Evolutionary conservation across 192 early-diverging fungal genomes (phyloP).

Genomic region (Gamsiella multidivaricata): DNA sequence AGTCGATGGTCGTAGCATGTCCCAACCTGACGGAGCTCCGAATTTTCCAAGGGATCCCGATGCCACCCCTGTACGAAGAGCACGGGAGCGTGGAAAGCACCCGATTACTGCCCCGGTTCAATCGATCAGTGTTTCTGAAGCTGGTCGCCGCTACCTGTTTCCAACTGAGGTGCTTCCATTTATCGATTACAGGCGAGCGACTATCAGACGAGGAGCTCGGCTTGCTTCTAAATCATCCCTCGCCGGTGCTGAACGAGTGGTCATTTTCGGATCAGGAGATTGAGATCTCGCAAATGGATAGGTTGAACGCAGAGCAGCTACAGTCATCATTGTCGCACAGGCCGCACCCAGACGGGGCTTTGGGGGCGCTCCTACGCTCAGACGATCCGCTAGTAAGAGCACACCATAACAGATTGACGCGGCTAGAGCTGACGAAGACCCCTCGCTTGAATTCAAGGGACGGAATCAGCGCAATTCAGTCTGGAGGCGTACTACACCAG

Average conservation of each 20-base stretch:
- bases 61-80: not conserved
- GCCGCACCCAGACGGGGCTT: no score
- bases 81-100: not conserved
- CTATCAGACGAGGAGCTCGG: not conserved
- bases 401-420: slow-evolving; percentile 5
- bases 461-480: not conserved
- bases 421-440: not conserved
- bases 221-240: not conserved
- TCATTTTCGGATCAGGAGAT: slow-evolving; percentile 9
- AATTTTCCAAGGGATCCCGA: slow-evolving; percentile 5
- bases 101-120: no score
- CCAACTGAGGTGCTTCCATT: not conserved
- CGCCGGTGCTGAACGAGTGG: not conserved
- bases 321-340: no score
- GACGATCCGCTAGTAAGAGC: no score
- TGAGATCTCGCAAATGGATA: not conserved
- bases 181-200: not conserved
- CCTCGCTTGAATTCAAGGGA: not conserved
- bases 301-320: no score
- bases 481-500: slow-evolving; percentile 3
- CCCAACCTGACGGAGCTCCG: not conserved
- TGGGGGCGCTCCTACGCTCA: no score
- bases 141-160: not conserved
- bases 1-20: not conserved
- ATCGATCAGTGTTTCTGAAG: not conserved